Evolutionary conservation across 2,329 filamentous ascomycete species (phyloP).

Genomic region (Helotiales sp.): DNA sequence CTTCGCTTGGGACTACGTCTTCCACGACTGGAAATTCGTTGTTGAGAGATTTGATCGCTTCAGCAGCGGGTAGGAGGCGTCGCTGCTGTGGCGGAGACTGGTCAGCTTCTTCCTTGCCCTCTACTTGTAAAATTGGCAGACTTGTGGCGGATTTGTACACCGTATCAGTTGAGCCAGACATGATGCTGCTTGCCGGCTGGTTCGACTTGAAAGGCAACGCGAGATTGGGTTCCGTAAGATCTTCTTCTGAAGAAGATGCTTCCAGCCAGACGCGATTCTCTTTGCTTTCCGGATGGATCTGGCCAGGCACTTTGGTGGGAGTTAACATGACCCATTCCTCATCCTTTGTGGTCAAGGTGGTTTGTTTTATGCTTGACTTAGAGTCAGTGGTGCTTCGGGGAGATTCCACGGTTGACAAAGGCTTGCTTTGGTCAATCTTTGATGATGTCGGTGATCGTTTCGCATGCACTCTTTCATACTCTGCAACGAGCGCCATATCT

Average conservation of each 20-base stretch:
- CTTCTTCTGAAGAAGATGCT: conserved; percentile 42
- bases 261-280: conserved; percentile 42
- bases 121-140: conserved; percentile 55
- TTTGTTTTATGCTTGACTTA: conserved; percentile 25
- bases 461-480: conserved; percentile 39
- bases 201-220: conserved; percentile 42
- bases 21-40: conserved; percentile 16
- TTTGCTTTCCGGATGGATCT: conserved; percentile 22
- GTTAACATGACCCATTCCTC: conserved; percentile 42
- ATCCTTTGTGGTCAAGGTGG: conserved; percentile 28
- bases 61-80: conserved; percentile 36
- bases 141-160: conserved; percentile 54
- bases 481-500: conserved; percentile 39
- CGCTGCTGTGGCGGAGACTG: conserved; percentile 11
- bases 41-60: conserved; percentile 39
- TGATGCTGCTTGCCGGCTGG: conserved; percentile 42
- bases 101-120: conserved; percentile 49
- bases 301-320: conserved; percentile 30
- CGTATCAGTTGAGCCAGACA: conserved; percentile 50
- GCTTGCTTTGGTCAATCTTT: conserved; percentile 19
- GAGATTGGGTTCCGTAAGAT: conserved; percentile 26
- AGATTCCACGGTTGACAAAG: conserved; percentile 24
- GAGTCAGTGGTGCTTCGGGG: conserved; percentile 29
- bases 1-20: conserved; percentile 42
- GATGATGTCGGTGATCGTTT: conserved; percentile 30